Evolutionary conservation across 768 basidiomycete species (phyloP).

Genomic region (Rickenella mellea): DNA sequence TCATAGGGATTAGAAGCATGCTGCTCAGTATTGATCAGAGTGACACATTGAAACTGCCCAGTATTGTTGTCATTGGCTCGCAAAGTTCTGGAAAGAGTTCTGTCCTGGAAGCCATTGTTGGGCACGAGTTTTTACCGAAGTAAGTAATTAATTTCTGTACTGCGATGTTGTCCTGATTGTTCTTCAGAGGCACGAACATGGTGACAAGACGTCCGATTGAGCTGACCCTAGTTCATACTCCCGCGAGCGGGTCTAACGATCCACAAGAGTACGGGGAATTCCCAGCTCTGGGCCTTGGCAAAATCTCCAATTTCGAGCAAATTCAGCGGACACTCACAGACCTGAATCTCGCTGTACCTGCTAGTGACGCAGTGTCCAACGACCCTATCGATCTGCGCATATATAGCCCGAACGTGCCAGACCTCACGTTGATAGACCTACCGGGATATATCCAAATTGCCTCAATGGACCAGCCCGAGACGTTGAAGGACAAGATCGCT

Average conservation of each 20-base stretch:
- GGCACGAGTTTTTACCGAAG: conserved; percentile 98
- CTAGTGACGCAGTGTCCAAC: conserved; percentile 85
- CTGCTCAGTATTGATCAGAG: conserved; percentile 95
- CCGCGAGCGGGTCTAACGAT: conserved; percentile 37
- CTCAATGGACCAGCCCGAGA: conserved; percentile 92
- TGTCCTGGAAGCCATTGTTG: conserved; percentile 94
- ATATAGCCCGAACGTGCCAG: conserved; percentile 91
- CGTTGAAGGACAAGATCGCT: conserved; percentile 87
- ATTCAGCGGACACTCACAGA: conserved; percentile 92
- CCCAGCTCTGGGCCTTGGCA: conserved; percentile 80
- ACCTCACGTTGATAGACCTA: conserved; percentile 93
- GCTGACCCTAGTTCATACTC: conserved; percentile 91
- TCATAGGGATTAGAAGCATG: conserved; percentile 94
- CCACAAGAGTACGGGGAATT: conserved; percentile 88
- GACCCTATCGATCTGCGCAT: conserved; percentile 96
- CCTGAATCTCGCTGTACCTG: conserved; percentile 86
- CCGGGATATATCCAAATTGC: conserved; percentile 96
- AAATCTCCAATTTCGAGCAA: conserved; percentile 81
- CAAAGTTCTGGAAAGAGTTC: conserved; percentile 99
- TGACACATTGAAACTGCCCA: conserved; percentile 88
- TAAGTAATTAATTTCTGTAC: conserved; percentile 30
- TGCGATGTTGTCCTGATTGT: neutral
- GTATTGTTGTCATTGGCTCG: conserved; percentile 96
- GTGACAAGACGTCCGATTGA: conserved; percentile 98
- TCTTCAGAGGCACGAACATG: conserved; percentile 90